Base-by-base conservation (phyloP, 768 basidiomycete genomes). In the Hemileccinum rubropunctum region DNA sequence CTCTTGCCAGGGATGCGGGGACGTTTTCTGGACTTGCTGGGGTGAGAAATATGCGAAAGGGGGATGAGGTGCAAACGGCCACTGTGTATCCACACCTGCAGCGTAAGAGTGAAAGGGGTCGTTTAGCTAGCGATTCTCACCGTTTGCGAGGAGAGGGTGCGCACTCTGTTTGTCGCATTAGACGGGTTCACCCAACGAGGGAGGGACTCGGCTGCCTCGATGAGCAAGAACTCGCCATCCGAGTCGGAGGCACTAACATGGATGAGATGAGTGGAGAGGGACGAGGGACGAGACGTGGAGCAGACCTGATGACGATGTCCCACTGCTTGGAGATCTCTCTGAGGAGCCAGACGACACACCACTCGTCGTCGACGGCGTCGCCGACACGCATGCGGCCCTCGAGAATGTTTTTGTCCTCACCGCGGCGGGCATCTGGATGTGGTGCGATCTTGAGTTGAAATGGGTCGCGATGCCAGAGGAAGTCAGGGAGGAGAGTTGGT, bases 301-400 rank as follows among this genome's bases (percentile, higher is more conserved):
- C 50, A 64, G 78, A 94, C 93, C 87, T 85, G 48, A 92, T 81
- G 10, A 79, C 82, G 33, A 94, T 67, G 56, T 93, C 87, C 87
- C 88, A 95, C 53, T 81, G 82, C 35, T 75, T 70, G 53, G 84
- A 87, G 50, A 95, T 75, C 67, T 91, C 80, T 58, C 76, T 79
- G 50, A 98, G 71, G 41, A 98, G 73, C 91, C 91, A 98, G 15
- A 98, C 93, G 13, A 81, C 77, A 64, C 85, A 86, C 97, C 97
- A 99, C 69, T 99, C 97, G 60, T 99, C 97, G 67, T 99, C 95
- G n/a, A 98, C 80, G 45, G 84, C 89, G 69, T 99, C 97, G 3
- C 97, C 95, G 20, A 98, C 89, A 39, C 94, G 76, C 85, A 95
- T 90, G 39, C 76, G 73, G 9, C 95, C 93, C 61, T 92, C 84